Base-by-base conservation (phyloP, 805 yeast genomes). In the Wickerhamia fluorescens region DNA sequence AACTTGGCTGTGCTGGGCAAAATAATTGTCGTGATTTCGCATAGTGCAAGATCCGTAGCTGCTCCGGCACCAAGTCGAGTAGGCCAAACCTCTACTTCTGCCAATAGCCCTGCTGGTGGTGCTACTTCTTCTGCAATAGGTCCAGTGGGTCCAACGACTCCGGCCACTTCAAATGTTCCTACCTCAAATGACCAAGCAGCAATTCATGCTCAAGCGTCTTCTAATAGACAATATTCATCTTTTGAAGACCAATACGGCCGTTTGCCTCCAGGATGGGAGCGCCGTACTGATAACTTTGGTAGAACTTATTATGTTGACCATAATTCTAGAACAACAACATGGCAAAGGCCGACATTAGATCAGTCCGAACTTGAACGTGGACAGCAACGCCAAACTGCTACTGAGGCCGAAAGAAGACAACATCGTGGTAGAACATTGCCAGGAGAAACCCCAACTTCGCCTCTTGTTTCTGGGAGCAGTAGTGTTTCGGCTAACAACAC, bases 211-310 rank as follows among this genome's bases (percentile, higher is more conserved):
- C 24, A 36, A n/a, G 16, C 37, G 7, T 18, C 34, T 13, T 33
- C 48, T 5, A 58, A 59, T 42, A 73, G 87, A 47, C 94, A 80
- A 49, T 80, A 78, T 45, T 83, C 95, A 4, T 85, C 97, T 2
- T 92, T 92, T 54, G 98, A 92, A 59, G 99, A 92, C 60, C 97
- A 89, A 56, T 75, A 78, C 46, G 99, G 99, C 24, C 71, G 96
- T 51, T 68, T 92, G 42, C 99, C 98, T 3, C 86, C 96, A 5
- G 99, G 99, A 4, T 92, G 98, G 97, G 99, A 92, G 58, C 78
- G 98, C 45, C 75, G 98, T 60, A 88, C 97, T 1, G 99, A 92
- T 56, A 86, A 87, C 56, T 84, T 87, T 49, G 98, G 98, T 16
- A 75, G 99, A 51, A 89, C 97, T 1, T 92, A 92, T 59, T 92